A percentile compares a stretch with the other conserved stretches of the same genome.
These are phyloP conservation scores for Porodaedalea pini DNA, from an alignment of 1,284 basidiomycete genomes.

Conservation along the genomic window DNA sequence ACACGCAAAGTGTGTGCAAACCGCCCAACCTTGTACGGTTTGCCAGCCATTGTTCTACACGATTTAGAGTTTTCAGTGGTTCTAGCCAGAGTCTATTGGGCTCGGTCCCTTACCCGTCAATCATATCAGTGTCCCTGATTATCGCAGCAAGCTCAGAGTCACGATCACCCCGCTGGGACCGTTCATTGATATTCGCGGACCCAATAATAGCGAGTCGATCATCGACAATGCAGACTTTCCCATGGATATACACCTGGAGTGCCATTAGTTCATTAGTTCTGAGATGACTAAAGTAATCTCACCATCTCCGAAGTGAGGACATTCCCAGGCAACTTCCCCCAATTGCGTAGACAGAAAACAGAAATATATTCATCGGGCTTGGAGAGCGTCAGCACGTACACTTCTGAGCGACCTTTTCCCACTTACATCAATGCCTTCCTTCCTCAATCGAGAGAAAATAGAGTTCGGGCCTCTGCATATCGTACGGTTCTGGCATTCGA, in stretches of 20 bases:
- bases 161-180: conserved; percentile 91
- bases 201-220: conserved; percentile 97
- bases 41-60: conserved; percentile 86
- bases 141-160: conserved; percentile 94
- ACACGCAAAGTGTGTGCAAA: conserved; percentile 95
- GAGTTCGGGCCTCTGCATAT: conserved; percentile 89
- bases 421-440: conserved; percentile 85
- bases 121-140: conserved; percentile 95
- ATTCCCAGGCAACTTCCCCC: conserved; percentile 88
- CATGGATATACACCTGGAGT: conserved; percentile 83
- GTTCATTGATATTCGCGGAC: conserved; percentile 99
- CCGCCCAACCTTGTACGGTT: conserved; percentile 92
- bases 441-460: conserved; percentile 84
- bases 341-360: conserved; percentile 89
- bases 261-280: not conserved
- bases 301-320: conserved; percentile 88
- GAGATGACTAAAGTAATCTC: conserved; percentile 19
- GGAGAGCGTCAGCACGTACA: conserved; percentile 17
- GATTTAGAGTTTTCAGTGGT: not conserved
- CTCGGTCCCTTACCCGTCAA: conserved; percentile 64
- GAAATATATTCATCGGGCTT: conserved; percentile 92
- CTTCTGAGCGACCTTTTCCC: conserved; percentile 1
- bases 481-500: conserved; percentile 91
- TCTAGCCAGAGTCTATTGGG: not conserved
- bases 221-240: conserved; percentile 88